These are phyloP conservation scores for Cairneyella variabilis DNA, from an alignment of 495 filamentous ascomycete species.

Conservation along the genomic window DNA sequence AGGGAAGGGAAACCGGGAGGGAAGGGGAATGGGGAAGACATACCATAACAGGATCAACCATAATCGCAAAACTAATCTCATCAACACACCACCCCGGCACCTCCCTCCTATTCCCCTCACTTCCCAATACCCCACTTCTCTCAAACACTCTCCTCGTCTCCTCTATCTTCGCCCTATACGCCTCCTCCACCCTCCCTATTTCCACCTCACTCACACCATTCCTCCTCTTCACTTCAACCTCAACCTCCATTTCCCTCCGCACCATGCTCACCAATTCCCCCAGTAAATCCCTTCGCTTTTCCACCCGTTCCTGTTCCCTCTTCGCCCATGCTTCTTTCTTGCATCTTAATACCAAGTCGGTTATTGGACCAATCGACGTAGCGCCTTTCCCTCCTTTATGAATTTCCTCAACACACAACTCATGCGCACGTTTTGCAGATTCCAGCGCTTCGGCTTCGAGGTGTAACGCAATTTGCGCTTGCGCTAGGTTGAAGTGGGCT, in stretches of 20 bases:
- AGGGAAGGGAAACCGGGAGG: no score
- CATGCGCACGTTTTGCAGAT: constrained; percentile 70
- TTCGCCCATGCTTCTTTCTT: constrained; percentile 74
- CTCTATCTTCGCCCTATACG: constrained; percentile 56
- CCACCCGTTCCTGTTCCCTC: constrained; percentile 44
- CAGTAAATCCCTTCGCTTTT: constrained; percentile 32
- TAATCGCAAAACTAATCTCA: constrained; percentile 84
- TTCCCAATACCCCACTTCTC: constrained; percentile 41
- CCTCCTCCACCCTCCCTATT: constrained; percentile 44
- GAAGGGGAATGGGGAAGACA: constrained; percentile 24
- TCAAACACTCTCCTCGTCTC: constrained; percentile 60
- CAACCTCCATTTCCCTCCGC: constrained; percentile 46
- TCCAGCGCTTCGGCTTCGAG: constrained; percentile 72
- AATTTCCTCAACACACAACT: constrained; percentile 52
- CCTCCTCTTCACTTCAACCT: constrained; percentile 40
- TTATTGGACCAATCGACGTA: constrained; percentile 60
- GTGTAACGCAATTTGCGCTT: constrained; percentile 72
- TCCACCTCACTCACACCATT: constrained; percentile 14
- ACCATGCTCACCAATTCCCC: constrained; percentile 42
- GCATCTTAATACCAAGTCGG: constrained; percentile 63
- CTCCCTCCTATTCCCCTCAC: constrained; percentile 46
- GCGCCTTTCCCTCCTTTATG: constrained; percentile 36
- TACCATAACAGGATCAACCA: constrained; percentile 87
- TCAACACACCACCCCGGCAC: constrained; percentile 84
- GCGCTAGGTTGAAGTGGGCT: constrained; percentile 77